phyloP scores from a whole-genome alignment of 2,329 filamentous ascomycete species.

The Sporothrix variecibatus region DNA sequence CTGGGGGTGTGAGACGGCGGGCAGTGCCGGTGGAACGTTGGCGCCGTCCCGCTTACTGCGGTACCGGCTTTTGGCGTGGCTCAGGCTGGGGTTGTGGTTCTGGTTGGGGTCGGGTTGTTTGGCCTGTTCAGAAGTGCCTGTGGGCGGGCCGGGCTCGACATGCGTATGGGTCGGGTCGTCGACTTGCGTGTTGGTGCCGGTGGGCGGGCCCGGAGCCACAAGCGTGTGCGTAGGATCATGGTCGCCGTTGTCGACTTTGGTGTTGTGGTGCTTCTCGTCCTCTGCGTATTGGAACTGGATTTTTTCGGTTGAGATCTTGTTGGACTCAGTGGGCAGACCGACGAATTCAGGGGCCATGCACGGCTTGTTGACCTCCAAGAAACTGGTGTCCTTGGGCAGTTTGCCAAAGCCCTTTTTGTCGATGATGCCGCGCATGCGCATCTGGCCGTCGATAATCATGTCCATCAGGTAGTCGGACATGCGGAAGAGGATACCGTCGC shows the following conservation, averaged over 20 bases:
- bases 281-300: not conserved
- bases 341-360: conserved; percentile 39
- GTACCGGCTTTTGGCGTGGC: not conserved
- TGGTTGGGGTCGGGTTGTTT: not conserved
- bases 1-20: not conserved
- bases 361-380: conserved; percentile 46
- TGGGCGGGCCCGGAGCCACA: not conserved
- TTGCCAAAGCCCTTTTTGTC: conserved; percentile 50
- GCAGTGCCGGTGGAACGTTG: not conserved
- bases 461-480: conserved; percentile 48
- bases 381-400: conserved; percentile 40
- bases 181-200: not conserved
- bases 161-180: not conserved
- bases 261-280: not conserved
- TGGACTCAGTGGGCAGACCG: not conserved
- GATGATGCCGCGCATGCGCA: conserved; percentile 37
- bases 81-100: not conserved
- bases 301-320: conserved; percentile 2
- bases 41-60: not conserved
- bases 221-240: not conserved
- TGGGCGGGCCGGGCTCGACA: not conserved
- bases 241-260: not conserved
- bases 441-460: conserved; percentile 40
- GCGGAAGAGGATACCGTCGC: conserved; percentile 29
- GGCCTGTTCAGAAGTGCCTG: too few species aligned